Conservation (phyloP, 2,329 filamentous ascomycete species). For the Arachnopeziza araneosa region DNA sequence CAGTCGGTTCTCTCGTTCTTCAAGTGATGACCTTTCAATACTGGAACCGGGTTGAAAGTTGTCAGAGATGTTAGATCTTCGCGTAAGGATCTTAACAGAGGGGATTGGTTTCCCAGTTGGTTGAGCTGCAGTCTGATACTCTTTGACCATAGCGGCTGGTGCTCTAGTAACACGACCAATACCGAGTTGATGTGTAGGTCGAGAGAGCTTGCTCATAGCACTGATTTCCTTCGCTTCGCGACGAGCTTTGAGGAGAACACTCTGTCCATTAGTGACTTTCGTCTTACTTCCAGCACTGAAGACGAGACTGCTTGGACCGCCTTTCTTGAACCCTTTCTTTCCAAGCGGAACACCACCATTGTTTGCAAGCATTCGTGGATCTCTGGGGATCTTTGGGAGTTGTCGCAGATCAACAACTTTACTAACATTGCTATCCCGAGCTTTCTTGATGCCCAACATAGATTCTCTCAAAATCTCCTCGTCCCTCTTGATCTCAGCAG, state of each 20-base stretch:
- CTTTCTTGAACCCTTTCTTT: slow-evolving; percentile 26
- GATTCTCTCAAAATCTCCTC: slow-evolving; percentile 49
- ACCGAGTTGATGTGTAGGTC: slow-evolving; percentile 32
- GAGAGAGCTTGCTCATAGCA: slow-evolving; percentile 42
- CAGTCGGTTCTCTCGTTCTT: slow-evolving; percentile 34
- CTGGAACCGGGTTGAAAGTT: neutral
- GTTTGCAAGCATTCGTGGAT: slow-evolving; percentile 32
- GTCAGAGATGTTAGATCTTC: slow-evolving; percentile 12
- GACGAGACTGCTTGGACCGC: slow-evolving; percentile 32
- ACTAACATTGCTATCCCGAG: slow-evolving; percentile 52
- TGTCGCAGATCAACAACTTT: slow-evolving; percentile 48
- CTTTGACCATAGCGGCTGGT: slow-evolving; percentile 49
- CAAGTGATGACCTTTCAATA: slow-evolving; percentile 21
- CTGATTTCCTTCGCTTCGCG: slow-evolving; percentile 51
- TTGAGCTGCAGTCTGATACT: slow-evolving; percentile 41
- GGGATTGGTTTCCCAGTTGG: slow-evolving; percentile 12
- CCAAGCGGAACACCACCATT: slow-evolving; percentile 29
- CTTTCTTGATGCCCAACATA: slow-evolving; percentile 51
- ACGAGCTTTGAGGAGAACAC: slow-evolving; percentile 50
- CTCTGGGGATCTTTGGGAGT: slow-evolving; percentile 39
- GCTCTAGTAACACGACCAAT: slow-evolving; percentile 39
- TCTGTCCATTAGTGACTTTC: slow-evolving; percentile 46
- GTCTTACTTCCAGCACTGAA: slow-evolving; percentile 47
- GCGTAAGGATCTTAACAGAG: slow-evolving; percentile 31
- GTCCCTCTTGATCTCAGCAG: slow-evolving; percentile 51